Evolutionary conservation across 164 flowering plant genomes (phyloP).

Genomic region (Berberis thunbergii): DNA sequence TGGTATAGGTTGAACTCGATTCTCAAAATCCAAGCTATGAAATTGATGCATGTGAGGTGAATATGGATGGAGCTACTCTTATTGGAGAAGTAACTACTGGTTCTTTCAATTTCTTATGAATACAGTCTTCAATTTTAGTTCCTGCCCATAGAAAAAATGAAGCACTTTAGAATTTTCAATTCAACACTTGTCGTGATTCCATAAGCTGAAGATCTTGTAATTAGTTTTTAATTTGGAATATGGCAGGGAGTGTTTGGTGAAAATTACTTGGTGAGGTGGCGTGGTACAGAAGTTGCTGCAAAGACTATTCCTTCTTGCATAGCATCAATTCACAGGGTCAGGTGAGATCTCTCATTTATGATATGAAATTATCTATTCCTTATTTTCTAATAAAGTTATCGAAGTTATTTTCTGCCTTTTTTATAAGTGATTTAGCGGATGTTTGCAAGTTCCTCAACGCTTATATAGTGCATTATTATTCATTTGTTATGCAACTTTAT

Average conservation of each 20-base stretch:
- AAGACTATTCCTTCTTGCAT: constrained; percentile 58
- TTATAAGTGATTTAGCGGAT: no score
- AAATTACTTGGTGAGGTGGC: constrained; percentile 57
- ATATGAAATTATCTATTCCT: no score
- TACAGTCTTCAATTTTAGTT: not conserved
- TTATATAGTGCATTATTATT: no score
- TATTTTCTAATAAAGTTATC: no score
- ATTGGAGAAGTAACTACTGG: constrained; percentile 50
- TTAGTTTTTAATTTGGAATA: not conserved
- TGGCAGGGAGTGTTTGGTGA: constrained; percentile 60
- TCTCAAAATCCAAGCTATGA: constrained; percentile 36
- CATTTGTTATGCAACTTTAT: no score
- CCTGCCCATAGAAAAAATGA: not conserved
- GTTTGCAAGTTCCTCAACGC: no score
- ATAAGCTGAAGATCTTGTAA: not conserved
- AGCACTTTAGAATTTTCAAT: not conserved
- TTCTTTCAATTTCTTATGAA: constrained; percentile 2
- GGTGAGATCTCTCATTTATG: constrained; percentile 21
- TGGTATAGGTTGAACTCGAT: constrained; percentile 35
- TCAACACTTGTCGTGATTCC: not conserved
- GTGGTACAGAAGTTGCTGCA: constrained; percentile 63
- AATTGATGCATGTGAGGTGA: constrained; percentile 41
- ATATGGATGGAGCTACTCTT: constrained; percentile 40
- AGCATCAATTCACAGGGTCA: constrained; percentile 47
- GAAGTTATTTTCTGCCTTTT: no score